Base-by-base conservation (phyloP, 2,329 filamentous ascomycete species). In the Pyrenophora seminiperda region DNA sequence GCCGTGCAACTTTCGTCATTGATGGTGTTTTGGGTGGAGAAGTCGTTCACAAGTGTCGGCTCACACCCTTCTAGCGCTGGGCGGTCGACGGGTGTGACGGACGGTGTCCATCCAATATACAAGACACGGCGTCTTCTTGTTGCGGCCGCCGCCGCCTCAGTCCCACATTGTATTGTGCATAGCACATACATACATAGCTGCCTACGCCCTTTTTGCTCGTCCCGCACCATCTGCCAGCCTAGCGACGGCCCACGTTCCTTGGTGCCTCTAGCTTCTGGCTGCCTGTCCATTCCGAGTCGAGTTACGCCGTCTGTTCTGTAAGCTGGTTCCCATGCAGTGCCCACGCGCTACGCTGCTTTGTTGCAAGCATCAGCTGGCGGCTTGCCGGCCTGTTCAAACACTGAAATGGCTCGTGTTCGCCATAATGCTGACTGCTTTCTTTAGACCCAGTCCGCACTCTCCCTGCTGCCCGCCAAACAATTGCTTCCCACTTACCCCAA, bases 1-100 rank as follows among this genome's bases (percentile, higher is more conserved):
- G 49, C 19, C 50, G 48, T 36, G 52, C 56, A 47, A 56, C 47
- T 63, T 60, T 61, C 62, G 62, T 65, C 62, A 65, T 65, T 47
- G 47, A 47, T 22, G 29, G 41, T 49, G 46, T 24, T 18, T 27
- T 9, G 31, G 49, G 62, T 65, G 59, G 62, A 61, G 54, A 54
- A 51, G 43, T 52, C 19, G 42, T 52, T 51, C 48, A 37, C 44
- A 51, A 37, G 48, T 41, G 39, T 51, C 54, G 58, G 53, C 49
- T 57, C 52, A 36, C 48, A 45, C 48, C 44, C 56, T 50, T 56
- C 56, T 65, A 63, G 60, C 60, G 62, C 48, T 58, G 52, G 59
- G 47, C 41, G 10, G 24, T 38, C 50, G 54, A 61, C 57, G 62
- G 59, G 53, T 59, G 52, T 48, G 54, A 55, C 55, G 54, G 58